Evolutionary conservation across 1,284 basidiomycete species (phyloP), one percentile per base, ranked within the genome.

Genomic region (Austroboletus sp.): DNA sequence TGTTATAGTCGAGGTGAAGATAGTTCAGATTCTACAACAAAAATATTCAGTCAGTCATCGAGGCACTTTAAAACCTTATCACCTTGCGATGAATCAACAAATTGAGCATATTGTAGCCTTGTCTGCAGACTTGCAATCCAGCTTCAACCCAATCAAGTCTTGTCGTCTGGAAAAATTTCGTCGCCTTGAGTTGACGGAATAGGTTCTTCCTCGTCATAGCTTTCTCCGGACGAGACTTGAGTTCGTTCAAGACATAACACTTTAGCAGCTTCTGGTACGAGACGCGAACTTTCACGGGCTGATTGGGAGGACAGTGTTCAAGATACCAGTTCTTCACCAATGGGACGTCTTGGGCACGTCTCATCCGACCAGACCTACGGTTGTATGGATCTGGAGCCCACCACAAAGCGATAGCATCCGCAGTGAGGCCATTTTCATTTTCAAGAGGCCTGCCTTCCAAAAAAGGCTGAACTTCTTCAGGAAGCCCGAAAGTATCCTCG

Each of bases 61-160:
- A 3, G 13, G 13, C 5, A 30, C 17, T 1, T 17, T 0, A 10
- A 29, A 44, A 32, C 17, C 1, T 3, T 4, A 2, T 67, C 38
- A 57, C 88, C 75, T 98, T 99, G 67, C 96, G 93, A 71, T 98
- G 96, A 58, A 99, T 98, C 50, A 98, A 76, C 27, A 99, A 74
- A 68, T 98, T 98, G 53, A 99, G 74, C 96, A 98, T 98, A 72
- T 98, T 99, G 73, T 97, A 98, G 27, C 95, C 95, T 66, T 99
- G 96, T 55, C 95, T 75, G 70, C 93, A 96, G 45, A 99, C 96
- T 70, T 99, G 96, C 51, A 99, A 72, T 61, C 96, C 96, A 3
- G 95, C 96, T 68, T 99, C 96, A 26, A 99, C 95, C 96, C 96
- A 99, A 68, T 99, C 96, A 57, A 98, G 72, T 53, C 81, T 90